phyloP scores from a whole-genome alignment of 768 basidiomycete species.

The Lentinus brumalis region DNA sequence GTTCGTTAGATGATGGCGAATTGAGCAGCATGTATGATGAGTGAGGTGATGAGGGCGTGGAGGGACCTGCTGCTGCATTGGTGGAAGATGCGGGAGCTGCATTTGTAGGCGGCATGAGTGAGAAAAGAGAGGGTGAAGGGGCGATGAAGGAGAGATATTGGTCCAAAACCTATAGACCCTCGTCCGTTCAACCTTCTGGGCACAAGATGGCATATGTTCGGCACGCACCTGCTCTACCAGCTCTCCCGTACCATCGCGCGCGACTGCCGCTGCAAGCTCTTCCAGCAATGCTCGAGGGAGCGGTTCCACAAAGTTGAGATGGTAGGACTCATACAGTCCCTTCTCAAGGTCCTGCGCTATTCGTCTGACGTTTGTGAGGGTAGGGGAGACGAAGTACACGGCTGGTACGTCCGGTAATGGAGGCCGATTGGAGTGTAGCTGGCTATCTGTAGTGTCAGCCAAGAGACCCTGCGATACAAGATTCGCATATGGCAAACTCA shows the following conservation, averaged over 20 bases:
- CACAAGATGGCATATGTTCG: slow-evolving; percentile 11
- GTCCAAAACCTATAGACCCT: slow-evolving; percentile 70
- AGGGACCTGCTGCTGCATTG: slow-evolving; percentile 38
- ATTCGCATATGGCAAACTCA: slow-evolving; percentile 42
- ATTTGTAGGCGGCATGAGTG: slow-evolving; percentile 67
- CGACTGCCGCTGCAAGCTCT: slow-evolving; percentile 88
- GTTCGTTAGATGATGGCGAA: slow-evolving; percentile 86
- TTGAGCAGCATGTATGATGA: slow-evolving; percentile 88
- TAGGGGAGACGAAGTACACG: slow-evolving; percentile 94
- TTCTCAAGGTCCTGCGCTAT: slow-evolving; percentile 94
- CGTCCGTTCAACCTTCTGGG: background rate
- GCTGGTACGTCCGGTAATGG: slow-evolving; percentile 94
- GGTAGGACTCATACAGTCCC: slow-evolving; percentile 87
- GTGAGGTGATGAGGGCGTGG: slow-evolving; percentile 36
- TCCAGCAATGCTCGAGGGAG: slow-evolving; percentile 87
- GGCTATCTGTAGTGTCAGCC: slow-evolving; percentile 50
- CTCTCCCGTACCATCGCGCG: slow-evolving; percentile 82
- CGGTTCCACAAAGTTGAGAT: slow-evolving; percentile 94
- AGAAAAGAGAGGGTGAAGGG: slow-evolving; percentile 91
- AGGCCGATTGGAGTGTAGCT: slow-evolving; percentile 87
- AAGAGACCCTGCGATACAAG: too few relatives aligned
- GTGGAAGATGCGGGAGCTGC: slow-evolving; percentile 36
- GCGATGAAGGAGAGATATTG: slow-evolving; percentile 97
- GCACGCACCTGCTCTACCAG: slow-evolving; percentile 68
- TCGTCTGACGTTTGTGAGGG: slow-evolving; percentile 78